These are phyloP conservation scores for Castanopsis chinensis DNA, from an alignment of 306 rosid species.

Conservation along the genomic window DNA sequence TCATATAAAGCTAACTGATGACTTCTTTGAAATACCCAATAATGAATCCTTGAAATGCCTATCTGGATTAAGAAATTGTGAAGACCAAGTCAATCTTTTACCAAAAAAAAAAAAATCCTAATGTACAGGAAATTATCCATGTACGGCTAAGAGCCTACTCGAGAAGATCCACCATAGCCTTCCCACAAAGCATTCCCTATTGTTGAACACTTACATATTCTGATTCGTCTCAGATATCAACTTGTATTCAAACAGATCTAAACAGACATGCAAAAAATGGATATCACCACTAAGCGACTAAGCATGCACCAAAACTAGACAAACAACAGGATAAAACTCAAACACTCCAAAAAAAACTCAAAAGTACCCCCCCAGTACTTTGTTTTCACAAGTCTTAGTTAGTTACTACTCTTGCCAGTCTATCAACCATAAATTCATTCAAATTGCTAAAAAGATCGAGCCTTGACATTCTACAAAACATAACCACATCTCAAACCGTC, in stretches of 20 bases:
- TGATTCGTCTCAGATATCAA: neutral
- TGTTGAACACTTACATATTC: neutral
- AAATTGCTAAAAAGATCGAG: neutral
- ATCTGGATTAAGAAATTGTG: neutral
- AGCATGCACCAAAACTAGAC: neutral
- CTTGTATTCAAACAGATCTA: neutral
- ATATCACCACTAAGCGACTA: neutral
- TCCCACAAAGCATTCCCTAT: neutral
- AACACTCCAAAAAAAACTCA: neutral
- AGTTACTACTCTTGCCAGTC: slow-evolving; percentile 6
- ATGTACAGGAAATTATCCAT: neutral
- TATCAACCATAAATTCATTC: neutral
- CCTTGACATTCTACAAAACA: neutral
- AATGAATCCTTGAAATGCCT: neutral
- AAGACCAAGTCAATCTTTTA: neutral
- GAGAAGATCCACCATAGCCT: neutral
- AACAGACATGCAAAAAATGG: neutral
- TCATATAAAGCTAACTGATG: neutral
- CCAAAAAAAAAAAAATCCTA: neutral
- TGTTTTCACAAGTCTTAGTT: neutral
- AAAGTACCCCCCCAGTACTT: neutral
- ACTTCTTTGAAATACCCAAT: neutral
- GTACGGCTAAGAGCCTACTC: neutral
- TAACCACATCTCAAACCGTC: neutral
- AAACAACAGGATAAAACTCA: neutral